Percentiles rank a stretch among this genome's conserved stretches.
Evolutionary conservation across 257 asterid species (phyloP).

Genomic region (Anisodus tanguticus): DNA sequence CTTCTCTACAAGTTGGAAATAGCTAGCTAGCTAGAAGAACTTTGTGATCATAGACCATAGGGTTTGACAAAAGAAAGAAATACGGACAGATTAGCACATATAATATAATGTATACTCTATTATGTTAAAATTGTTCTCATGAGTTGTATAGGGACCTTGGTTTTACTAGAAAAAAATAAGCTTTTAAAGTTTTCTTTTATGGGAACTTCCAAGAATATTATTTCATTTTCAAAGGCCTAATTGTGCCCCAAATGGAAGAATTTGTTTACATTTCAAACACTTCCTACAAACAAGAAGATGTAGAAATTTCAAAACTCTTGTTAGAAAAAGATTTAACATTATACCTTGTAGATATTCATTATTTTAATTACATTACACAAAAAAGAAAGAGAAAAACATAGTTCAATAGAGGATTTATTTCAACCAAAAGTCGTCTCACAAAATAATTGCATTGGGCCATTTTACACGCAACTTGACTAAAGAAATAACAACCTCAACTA

Average conservation of each 20-base stretch:
- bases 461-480: not conserved
- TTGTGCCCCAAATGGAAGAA: not conserved
- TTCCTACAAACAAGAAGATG: too few relatives aligned
- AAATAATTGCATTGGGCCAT: not conserved
- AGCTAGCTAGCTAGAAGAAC: not conserved
- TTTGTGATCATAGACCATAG: constrained; percentile 13
- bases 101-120: not conserved
- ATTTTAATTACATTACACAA: too few relatives aligned
- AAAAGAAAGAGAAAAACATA: too few relatives aligned
- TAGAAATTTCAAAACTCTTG: too few relatives aligned
- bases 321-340: too few relatives aligned
- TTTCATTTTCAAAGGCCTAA: constrained; percentile 2
- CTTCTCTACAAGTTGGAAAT: constrained; percentile 22
- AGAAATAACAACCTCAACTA: not conserved
- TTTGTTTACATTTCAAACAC: too few relatives aligned
- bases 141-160: not conserved
- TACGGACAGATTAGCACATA: not conserved
- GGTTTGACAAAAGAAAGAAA: constrained; percentile 22
- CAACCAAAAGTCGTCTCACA: too few relatives aligned
- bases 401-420: too few relatives aligned
- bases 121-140: not conserved
- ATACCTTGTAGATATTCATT: too few relatives aligned
- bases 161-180: not conserved
- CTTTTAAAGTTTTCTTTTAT: not conserved
- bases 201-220: not conserved